These are phyloP conservation scores for Monosporozyma aerobia DNA, from an alignment of 805 yeast species.

Conservation along the genomic window DNA sequence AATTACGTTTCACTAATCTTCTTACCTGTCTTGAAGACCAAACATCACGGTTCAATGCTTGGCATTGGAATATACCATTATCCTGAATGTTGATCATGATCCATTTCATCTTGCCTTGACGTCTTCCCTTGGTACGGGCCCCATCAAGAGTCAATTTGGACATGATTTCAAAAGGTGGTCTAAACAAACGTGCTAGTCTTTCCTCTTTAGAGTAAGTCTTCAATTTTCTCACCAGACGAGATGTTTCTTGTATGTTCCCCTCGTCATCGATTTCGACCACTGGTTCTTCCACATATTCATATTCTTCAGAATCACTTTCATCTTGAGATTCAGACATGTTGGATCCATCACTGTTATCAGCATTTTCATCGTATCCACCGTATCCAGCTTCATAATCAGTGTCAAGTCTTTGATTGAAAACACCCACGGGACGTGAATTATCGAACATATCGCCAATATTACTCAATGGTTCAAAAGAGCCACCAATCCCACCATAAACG, in stretches of 20 bases:
- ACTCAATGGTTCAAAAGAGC: constrained; percentile 22
- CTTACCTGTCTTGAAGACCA: constrained; percentile 72
- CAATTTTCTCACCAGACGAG: constrained; percentile 22
- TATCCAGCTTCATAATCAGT: constrained; percentile 4
- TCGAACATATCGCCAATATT: constrained; percentile 28
- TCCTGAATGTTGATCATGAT: constrained; percentile 84
- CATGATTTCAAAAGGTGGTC: constrained; percentile 92
- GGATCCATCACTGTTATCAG: constrained; percentile 2
- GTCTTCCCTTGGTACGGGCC: constrained; percentile 59
- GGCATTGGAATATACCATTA: constrained; percentile 75
- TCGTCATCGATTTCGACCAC: constrained; percentile 29
- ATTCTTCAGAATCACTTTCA: constrained; percentile 28
- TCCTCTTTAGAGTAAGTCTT: constrained; percentile 29
- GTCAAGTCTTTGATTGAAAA: constrained; percentile 31
- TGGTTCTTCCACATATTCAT: constrained; percentile 28
- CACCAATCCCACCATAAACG: constrained; percentile 33
- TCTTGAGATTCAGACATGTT: constrained; percentile 22
- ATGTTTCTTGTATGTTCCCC: constrained; percentile 30
- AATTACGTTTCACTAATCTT: constrained; percentile 52
- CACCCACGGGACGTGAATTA: constrained; percentile 26
- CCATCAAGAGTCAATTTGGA: constrained; percentile 54
- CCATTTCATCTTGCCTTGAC: constrained; percentile 52
- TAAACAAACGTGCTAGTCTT: constrained; percentile 70
- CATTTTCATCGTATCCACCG: constrained; percentile 3
- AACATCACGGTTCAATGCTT: constrained; percentile 82